Base-by-base conservation (phyloP, 1,139 yeast species). In the Kodamaea plutei region DNA sequence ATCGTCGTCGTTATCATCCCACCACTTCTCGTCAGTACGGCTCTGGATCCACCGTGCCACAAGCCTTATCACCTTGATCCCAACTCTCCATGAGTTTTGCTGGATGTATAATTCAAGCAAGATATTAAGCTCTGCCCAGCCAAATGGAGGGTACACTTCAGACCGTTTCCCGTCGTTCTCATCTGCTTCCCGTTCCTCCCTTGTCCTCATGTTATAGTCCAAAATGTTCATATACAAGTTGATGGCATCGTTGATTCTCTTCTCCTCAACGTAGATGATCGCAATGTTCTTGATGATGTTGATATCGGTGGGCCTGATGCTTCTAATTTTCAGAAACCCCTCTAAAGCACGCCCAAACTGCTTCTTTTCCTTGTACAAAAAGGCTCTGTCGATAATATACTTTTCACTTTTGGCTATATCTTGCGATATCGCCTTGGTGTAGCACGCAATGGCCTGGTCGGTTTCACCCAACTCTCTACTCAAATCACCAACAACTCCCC, bases 101-200 rank as follows among this genome's bases (percentile, higher is more conserved):
- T 78, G 77, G 20, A 79, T 69, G 49, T 83, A 84, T 20, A 91
- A 61, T 48, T 91, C 97, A 7, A 84, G 72, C 29, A 91, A 61
- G 37, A 87, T 84, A 49, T 91, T 89, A 30, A 91, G 65, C 43
- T 87, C 91, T 0, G 95, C 82, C 94, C 95, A 89, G 26, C 79
- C 87, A 54, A 91, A 89, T 28, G 50, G 26, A 45, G 77, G 64
- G 41, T 64, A 60, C 35, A 17, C 19, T 8, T 28, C 32, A 3
- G 15, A 20, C 7, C 10, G 17, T 16, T 32, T 28, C 5, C 6
- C 13, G 3, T 20, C 11, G 15, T 21, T 12, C 7, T 28, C 14
- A 13, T 13, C 18, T 7, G n/a, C 16, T n/a, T 52, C 35, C 39
- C 52, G 47, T 44, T 52, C 31, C 43, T n/a, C 36, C 35, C 23